A percentile compares a stretch with the other conserved stretches of the same genome.
Conservation (phyloP, 345 rosid genomes). For the Hibiscus syriacus region DNA sequence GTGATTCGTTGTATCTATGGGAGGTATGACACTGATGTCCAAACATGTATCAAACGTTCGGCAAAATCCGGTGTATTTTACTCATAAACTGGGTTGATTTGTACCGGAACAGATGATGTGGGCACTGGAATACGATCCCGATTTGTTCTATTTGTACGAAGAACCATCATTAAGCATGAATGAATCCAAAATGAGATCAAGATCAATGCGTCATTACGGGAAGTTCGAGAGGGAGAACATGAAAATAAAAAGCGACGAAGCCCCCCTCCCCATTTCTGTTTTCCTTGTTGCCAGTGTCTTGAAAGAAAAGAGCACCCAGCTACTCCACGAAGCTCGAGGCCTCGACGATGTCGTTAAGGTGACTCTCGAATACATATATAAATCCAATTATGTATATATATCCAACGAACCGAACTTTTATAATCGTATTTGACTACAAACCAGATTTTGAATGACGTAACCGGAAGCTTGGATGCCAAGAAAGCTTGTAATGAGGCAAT, state of each 20-base stretch:
- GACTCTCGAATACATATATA: not conserved
- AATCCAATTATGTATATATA: too few species aligned
- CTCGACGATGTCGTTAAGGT: constrained; percentile 96
- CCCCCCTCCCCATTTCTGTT: constrained; percentile 86
- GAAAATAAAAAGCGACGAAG: constrained; percentile 47
- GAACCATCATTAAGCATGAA: constrained; percentile 38
- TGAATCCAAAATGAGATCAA: constrained; percentile 49
- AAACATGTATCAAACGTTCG: not conserved
- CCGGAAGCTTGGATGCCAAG: constrained; percentile 89
- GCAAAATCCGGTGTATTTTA: not conserved
- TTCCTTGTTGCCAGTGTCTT: constrained; percentile 97
- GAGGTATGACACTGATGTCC: constrained; percentile 45
- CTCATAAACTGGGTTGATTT: not conserved
- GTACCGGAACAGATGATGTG: constrained; percentile 88
- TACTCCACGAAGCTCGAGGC: constrained; percentile 84
- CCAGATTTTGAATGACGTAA: constrained; percentile 84
- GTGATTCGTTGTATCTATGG: constrained; percentile 98
- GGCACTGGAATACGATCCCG: constrained; percentile 97
- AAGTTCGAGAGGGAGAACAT: constrained; percentile 81
- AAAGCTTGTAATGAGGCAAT: constrained; percentile 86
- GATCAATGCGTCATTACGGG: constrained; percentile 76
- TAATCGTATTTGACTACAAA: not conserved
- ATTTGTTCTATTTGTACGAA: constrained; percentile 64
- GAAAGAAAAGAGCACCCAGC: constrained; percentile 85
- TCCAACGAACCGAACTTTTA: not conserved